Evolutionary conservation across 371 early-diverging fungal species (phyloP).

Genomic region (Choanephora cucurbitarum): DNA sequence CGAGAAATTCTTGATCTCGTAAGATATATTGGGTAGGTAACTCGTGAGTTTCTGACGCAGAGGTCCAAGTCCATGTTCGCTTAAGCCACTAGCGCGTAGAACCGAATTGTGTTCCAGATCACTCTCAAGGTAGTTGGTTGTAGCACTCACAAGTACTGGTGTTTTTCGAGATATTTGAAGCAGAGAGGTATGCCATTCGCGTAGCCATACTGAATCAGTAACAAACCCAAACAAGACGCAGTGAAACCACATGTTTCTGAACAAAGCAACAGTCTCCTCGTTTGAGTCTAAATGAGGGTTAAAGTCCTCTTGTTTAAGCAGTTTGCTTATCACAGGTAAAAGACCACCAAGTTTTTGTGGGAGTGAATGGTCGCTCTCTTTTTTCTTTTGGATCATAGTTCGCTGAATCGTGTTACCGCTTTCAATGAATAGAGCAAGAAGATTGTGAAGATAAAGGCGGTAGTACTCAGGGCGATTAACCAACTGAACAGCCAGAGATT

Average conservation of each 20-base stretch:
- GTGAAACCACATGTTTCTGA: slow-evolving; percentile 92
- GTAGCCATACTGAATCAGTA: slow-evolving; percentile 77
- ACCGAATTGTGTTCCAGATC: slow-evolving; percentile 90
- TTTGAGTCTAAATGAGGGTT: slow-evolving; percentile 61
- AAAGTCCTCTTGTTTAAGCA: slow-evolving; percentile 64
- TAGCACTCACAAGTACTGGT: slow-evolving; percentile 78
- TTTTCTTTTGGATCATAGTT: slow-evolving; percentile 49
- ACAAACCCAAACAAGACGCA: slow-evolving; percentile 80
- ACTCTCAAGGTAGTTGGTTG: slow-evolving; percentile 83
- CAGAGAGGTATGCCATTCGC: slow-evolving; percentile 72
- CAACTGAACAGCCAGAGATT: slow-evolving; percentile 55
- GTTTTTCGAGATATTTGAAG: slow-evolving; percentile 80
- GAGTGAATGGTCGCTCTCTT: slow-evolving; percentile 53
- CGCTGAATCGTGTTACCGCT: slow-evolving; percentile 68
- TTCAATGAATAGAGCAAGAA: slow-evolving; percentile 70
- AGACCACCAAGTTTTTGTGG: slow-evolving; percentile 65
- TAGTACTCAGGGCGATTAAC: slow-evolving; percentile 59
- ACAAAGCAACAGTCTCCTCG: slow-evolving; percentile 69
- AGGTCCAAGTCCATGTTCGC: slow-evolving; percentile 51
- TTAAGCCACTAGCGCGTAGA: slow-evolving; percentile 60
- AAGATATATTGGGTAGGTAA: slow-evolving; percentile 44
- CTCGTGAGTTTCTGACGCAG: slow-evolving; percentile 41
- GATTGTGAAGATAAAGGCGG: slow-evolving; percentile 53
- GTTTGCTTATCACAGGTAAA: slow-evolving; percentile 64
- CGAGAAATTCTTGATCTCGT: slow-evolving; percentile 67